These are phyloP conservation scores for Berberis vulgaris DNA, from an alignment of 164 flowering plant species.

Conservation along the genomic window DNA sequence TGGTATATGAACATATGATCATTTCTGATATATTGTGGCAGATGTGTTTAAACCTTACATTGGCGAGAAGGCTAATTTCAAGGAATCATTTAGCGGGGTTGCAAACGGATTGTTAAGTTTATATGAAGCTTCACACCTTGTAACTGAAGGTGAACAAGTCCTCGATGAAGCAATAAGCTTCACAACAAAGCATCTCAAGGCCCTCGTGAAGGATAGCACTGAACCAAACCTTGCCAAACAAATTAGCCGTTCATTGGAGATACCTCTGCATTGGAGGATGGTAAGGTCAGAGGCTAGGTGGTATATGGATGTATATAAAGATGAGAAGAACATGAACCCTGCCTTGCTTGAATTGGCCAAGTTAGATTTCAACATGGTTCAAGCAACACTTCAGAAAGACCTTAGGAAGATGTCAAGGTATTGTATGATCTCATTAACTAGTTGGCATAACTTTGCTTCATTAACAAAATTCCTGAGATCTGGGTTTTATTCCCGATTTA, in stretches of 20 bases:
- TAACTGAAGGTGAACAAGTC: slow-evolving; percentile 1
- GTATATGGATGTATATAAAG: slow-evolving; percentile 3
- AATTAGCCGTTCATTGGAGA: slow-evolving; percentile 1
- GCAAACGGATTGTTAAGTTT: slow-evolving; percentile 6
- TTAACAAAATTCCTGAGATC: neutral
- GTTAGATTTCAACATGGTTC: slow-evolving; percentile 8
- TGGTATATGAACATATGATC: neutral
- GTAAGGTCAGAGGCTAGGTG: slow-evolving; percentile 3
- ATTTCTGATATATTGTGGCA: neutral
- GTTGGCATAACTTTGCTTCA: neutral
- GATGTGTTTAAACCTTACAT: slow-evolving; percentile 3
- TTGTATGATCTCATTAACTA: neutral
- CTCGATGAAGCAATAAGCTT: neutral
- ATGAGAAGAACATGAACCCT: neutral
- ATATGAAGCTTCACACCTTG: slow-evolving; percentile 9
- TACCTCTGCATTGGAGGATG: slow-evolving; percentile 9
- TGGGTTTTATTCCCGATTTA: slow-evolving; percentile 5
- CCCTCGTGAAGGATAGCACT: neutral
- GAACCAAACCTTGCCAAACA: neutral
- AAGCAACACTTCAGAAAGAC: neutral
- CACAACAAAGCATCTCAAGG: neutral
- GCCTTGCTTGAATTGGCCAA: slow-evolving; percentile 5
- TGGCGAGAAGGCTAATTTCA: neutral
- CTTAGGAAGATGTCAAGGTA: neutral
- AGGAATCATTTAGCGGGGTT: neutral